Base-by-base conservation (phyloP, 148 eudicot species). In the Rhododendron williamsianum region DNA sequence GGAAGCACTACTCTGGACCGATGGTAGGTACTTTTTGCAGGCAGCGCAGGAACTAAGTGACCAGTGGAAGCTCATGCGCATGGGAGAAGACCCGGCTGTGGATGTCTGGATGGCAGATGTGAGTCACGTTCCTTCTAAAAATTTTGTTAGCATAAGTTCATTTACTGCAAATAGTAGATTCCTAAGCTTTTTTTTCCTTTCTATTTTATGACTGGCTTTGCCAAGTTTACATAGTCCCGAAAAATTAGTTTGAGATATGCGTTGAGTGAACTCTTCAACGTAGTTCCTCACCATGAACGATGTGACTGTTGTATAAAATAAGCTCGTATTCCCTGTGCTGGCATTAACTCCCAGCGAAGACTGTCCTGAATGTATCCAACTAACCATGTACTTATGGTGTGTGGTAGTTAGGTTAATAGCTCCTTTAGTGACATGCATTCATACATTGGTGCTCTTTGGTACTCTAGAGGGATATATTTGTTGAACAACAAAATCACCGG, bases 31-130 rank as follows among this genome's bases (percentile, higher is more conserved):
- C 90, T 95, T 95, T 84, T 86, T 97, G 89, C 99, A 97, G 89
- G 99, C 99, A 78, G 88, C 87, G 63, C 89, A 91, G 81, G 85
- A 96, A 82, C 92, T 96, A 78, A 90, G 91, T 86, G 86, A 91
- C 78, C 89, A 92, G 76, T 95, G 99, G 99, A 92, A 88, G 93
- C 98, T 97, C 85, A 97, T 97, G 99, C 98, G 99, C 49, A 89
- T 93, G 74, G 97, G 93, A 81, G 98, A 95, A 89, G 99, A 96
- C 86, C 98, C 96, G 72, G 84, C 90, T 33, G 93, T 95, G 51
- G 99, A 95, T 87, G 85, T 76, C 88, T 96, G 99, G 98, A 92
- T 94, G 91, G 92, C 95, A 72, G 95, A 92, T 88, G 99, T 96
- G 93, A 94, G 95, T 91, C 80, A 80, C 80, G 23, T 83, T 83